Evolutionary conservation across 371 early-diverging fungal genomes (phyloP), one percentile per base, ranked within the genome.

Genomic region (Mortierella sp.): DNA sequence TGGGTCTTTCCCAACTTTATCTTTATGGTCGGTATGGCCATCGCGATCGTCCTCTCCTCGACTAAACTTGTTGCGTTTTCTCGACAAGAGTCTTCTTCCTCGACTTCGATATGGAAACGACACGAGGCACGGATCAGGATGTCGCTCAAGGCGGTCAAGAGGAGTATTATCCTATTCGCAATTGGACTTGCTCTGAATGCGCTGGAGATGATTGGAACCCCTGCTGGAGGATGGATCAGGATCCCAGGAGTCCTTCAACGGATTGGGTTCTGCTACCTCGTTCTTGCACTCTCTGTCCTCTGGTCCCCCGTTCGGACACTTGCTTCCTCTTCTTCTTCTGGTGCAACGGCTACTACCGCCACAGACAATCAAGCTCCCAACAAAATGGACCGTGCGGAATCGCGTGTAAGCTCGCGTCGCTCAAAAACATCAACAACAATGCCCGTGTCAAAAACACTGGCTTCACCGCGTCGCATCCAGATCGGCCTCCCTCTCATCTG

Each of bases 1-100:
- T 77, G 88, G 72, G 88, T 91, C 21, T 91, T 90, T 79, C 91
- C 91, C 0, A 88, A 83, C 51, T 90, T 91, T 46, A 72, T 91
- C 26, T 90, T 90, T 61, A 88, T 90, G 67, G 81, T 87, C 73
- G 90, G 90, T 51, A 74, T 88, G 72, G 78, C 90, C 19, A 77
- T 90, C 26, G 89, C 90, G 0, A 80, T 83, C 28, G 80, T 83
- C 51, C 67, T 83, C 37, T 71, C 79, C 2, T 77, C 83, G 11
- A 55, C 48, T 1, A 79, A 76, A 67, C 71, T 79, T 14, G 48
- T 24, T 2, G 16, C 50, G 5, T 31, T 71, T 21, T 71, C 71
- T 13, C 10, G 26, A 43, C 57, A 40, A n/a, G 6, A 37, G 16
- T 46, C 48, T 46, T 46, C 48, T 46, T 46, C 13, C 13, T 46